Evolutionary conservation across 2,329 filamentous ascomycete genomes (phyloP), one percentile per base, ranked within the genome.

Genomic region (Talaromyces amestolkiae): DNA sequence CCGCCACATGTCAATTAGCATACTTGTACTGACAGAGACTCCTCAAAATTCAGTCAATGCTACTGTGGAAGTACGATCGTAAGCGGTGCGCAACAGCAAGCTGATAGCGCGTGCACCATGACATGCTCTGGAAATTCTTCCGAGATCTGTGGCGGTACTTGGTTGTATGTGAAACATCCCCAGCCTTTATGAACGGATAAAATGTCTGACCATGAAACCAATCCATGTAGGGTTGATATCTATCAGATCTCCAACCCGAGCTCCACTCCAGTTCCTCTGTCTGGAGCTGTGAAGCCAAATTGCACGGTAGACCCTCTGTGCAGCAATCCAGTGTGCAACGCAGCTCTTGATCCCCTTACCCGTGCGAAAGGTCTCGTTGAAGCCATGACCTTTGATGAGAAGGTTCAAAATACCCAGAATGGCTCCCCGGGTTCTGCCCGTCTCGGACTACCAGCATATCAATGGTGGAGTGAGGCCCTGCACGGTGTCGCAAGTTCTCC

Each of bases 401-500:
- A 64, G 19, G 27, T 58, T 58, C 27, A 58, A 24, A 64, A 64
- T 10, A 45, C 53, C n/a, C 51, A 58, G 35, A 58, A 56, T 8
- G 39, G 49, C 13, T 54, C 61, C 17, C 31, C 37, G 0, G 61
- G 61, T 3, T n/a, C 53, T 45, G 37, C 61, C 11, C 27, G 51
- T n/a, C 37, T 64, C 27, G 61, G 61, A 15, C 11, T 64, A 10
- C 41, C 61, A 11, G 49, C 53, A n/a, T 64, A 62, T 56, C 49
- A 64, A 58, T 64, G 61, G 61, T 58, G 51, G 51, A 64, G 24
- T 22, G 86, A 87, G 73, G 87, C 83, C 7, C 80, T 88, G 0
- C 87, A 89, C 69, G 87, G 87, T 3, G 81, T 89, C 0, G 87
- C 84, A 1, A 47, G 37, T 22, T 58, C 67, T n/a, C 64, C 65